phyloP scores from a whole-genome alignment of 495 filamentous ascomycete genomes.

The Xeromyces bisporus region DNA sequence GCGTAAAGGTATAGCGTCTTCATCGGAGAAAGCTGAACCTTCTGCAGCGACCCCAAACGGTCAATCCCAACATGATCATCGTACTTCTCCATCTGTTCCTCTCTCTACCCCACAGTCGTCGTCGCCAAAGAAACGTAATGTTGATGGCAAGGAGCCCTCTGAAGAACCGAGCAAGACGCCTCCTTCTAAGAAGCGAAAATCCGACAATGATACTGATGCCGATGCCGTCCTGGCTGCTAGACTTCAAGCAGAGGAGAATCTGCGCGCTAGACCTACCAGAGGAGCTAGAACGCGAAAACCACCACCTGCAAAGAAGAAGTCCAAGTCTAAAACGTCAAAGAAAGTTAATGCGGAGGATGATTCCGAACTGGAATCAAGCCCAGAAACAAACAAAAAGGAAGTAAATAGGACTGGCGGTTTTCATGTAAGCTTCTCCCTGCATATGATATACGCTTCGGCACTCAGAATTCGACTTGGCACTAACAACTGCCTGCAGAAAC shows the following conservation, averaged over 20 bases:
- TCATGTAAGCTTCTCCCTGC: conserved; percentile 32
- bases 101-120: conserved; percentile 33
- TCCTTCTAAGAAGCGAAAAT: conserved; percentile 39
- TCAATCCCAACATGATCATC: conserved; percentile 11
- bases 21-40: conserved; percentile 16
- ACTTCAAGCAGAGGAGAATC: conserved; percentile 84
- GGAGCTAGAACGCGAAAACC: conserved; percentile 40
- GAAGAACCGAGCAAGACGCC: conserved; percentile 27
- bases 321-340: conserved; percentile 53
- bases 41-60: conserved; percentile 25
- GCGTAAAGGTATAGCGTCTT: conserved; percentile 21
- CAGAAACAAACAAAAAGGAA: conserved; percentile 44
- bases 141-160: conserved; percentile 31
- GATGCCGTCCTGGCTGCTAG: conserved; percentile 74
- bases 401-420: conserved; percentile 51
- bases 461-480: too few species aligned
- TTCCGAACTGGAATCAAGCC: conserved; percentile 50
- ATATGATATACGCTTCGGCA: background rate
- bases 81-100: conserved; percentile 23
- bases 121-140: conserved; percentile 39
- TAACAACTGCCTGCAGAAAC: conserved; percentile 33
- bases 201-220: conserved; percentile 43
- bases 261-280: conserved; percentile 52
- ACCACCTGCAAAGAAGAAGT: conserved; percentile 48
- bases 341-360: conserved; percentile 65